Percentiles rank a stretch among this genome's conserved stretches.
phyloP scores from a whole-genome alignment of 345 rosid species.

The Eucalyptus cladocalyx region DNA sequence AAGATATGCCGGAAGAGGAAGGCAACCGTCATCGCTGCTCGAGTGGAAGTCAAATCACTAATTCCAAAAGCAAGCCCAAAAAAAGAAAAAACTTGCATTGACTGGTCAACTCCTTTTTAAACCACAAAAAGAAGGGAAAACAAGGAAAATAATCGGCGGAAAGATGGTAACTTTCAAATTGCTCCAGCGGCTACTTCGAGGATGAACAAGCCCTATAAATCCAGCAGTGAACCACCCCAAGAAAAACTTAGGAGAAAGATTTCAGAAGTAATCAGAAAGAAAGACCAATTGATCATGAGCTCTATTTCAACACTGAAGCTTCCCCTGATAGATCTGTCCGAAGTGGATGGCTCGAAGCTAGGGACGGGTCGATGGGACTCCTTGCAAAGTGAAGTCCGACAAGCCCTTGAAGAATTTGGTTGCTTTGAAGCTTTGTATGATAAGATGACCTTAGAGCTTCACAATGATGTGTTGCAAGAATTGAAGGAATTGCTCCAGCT shows the following conservation, averaged over 20 bases:
- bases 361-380: background rate
- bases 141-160: background rate
- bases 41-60: background rate
- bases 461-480: background rate
- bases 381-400: background rate
- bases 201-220: background rate
- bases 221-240: background rate
- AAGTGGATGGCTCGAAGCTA: background rate
- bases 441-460: background rate
- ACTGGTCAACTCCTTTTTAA: background rate
- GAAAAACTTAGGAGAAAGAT: background rate
- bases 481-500: background rate
- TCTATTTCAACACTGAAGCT: background rate
- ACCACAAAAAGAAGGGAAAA: background rate
- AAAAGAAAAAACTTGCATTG: background rate
- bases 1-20: background rate
- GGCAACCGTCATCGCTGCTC: background rate
- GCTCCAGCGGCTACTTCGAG: background rate
- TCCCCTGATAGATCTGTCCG: background rate
- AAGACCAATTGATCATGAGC: background rate
- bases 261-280: background rate
- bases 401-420: background rate
- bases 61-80: background rate
- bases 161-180: background rate
- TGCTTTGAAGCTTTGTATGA: background rate